These are phyloP conservation scores for Saccharum hybrid DNA, from an alignment of 202 grass and related monocot genomes.

Conservation along the genomic window DNA sequence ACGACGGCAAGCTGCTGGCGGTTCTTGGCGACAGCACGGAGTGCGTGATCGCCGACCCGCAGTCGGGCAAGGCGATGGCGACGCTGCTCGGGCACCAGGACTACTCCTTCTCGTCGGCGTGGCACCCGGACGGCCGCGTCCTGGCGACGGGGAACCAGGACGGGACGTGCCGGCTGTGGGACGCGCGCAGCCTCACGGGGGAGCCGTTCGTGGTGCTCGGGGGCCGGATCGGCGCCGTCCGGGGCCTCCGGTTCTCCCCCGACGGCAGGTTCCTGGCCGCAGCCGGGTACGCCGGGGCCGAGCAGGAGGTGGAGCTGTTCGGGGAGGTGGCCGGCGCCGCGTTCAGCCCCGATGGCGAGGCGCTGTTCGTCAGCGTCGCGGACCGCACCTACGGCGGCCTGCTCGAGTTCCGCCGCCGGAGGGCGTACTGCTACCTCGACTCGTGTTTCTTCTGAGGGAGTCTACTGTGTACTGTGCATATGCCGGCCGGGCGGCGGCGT, in stretches of 20 bases:
- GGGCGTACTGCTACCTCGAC: constrained; percentile 54
- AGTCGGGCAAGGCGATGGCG: constrained; percentile 58
- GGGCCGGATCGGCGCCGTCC: constrained; percentile 69
- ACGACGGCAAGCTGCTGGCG: constrained; percentile 60
- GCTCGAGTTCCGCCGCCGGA: constrained; percentile 67
- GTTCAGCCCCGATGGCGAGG: constrained; percentile 69
- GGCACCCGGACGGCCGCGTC: constrained; percentile 64
- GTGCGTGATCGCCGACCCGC: constrained; percentile 57
- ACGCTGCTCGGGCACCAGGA: constrained; percentile 64
- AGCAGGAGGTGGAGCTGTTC: constrained; percentile 83
- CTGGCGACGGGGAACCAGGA: constrained; percentile 83
- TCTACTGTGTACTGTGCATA: background rate
- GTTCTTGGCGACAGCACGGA: constrained; percentile 61
- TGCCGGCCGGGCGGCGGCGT: background rate
- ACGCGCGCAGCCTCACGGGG: constrained; percentile 52
- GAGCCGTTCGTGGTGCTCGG: constrained; percentile 56
- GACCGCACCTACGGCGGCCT: constrained; percentile 76
- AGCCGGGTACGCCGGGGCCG: constrained; percentile 30
- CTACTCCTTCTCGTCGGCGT: constrained; percentile 84
- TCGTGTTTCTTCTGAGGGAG: constrained; percentile 2
- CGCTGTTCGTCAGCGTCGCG: constrained; percentile 68
- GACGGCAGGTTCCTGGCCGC: constrained; percentile 68
- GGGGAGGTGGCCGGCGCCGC: constrained; percentile 79
- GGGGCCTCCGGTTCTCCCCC: constrained; percentile 69
- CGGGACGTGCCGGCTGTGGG: constrained; percentile 75